Conservation (phyloP, 148 eudicot genomes). For the Spergularia marina region DNA sequence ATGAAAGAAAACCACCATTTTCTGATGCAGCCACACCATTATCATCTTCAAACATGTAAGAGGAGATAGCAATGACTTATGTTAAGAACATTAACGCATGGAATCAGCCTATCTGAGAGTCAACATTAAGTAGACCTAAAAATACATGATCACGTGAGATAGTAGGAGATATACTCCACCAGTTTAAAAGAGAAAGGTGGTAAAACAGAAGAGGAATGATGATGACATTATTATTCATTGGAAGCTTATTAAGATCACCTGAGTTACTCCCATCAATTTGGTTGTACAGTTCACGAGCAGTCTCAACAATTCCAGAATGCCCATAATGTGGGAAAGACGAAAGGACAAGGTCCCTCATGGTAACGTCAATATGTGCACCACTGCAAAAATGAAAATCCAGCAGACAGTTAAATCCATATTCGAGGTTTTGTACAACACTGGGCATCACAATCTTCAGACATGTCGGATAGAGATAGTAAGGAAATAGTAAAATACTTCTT, state of each 20-base stretch:
- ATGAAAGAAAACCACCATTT: slow-evolving; percentile 63
- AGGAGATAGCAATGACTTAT: background rate
- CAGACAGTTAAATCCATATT: slow-evolving; percentile 8
- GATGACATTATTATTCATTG: background rate
- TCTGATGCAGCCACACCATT: slow-evolving; percentile 33
- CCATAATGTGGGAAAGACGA: slow-evolving; percentile 66
- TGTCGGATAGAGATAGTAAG: background rate
- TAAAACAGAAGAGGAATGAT: background rate
- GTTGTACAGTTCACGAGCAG: slow-evolving; percentile 69
- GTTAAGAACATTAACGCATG: background rate
- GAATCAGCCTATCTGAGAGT: background rate
- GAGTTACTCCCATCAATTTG: slow-evolving; percentile 59
- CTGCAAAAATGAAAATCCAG: slow-evolving; percentile 36
- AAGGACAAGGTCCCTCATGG: slow-evolving; percentile 32
- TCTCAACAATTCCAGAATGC: slow-evolving; percentile 70
- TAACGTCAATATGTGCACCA: slow-evolving; percentile 31
- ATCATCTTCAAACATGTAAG: slow-evolving; percentile 18
- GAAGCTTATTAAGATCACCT: slow-evolving; percentile 24
- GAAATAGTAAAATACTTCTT: too few relatives aligned
- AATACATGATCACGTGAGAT: background rate
- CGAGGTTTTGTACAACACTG: background rate
- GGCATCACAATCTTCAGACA: background rate
- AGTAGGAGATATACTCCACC: background rate
- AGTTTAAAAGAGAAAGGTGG: background rate
- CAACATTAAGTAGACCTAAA: too few relatives aligned